These are phyloP conservation scores for Zymoseptoria brevis DNA, from an alignment of 2,329 filamentous ascomycete species.

Conservation along the genomic window DNA sequence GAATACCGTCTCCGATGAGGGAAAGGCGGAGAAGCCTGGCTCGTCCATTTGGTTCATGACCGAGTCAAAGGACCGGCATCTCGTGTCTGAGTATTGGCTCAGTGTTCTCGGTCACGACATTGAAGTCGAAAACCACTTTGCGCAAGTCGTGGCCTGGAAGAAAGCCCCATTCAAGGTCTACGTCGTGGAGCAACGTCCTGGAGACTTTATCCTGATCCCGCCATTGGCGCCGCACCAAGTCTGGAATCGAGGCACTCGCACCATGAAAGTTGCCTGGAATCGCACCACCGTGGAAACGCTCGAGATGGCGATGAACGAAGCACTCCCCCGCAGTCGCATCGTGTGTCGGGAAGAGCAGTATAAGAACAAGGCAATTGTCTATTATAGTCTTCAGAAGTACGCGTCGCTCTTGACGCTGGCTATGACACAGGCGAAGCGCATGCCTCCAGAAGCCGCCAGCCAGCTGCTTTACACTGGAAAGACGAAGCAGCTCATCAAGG, in stretches of 20 bases:
- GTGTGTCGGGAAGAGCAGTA: conserved; percentile 98
- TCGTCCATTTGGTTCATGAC: conserved; percentile 99
- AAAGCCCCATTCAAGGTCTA: conserved; percentile 89
- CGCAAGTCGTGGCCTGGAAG: conserved; percentile 91
- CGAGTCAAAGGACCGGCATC: conserved; percentile 80
- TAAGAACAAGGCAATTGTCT: conserved; percentile 95
- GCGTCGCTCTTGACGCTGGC: conserved; percentile 51
- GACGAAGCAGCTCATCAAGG: conserved; percentile 64
- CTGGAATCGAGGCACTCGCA: conserved; percentile 93
- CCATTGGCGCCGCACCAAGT: conserved; percentile 93
- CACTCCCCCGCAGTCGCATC: conserved; percentile 76
- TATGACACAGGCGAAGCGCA: conserved; percentile 39
- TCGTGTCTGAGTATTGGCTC: conserved; percentile 88
- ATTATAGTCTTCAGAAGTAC: conserved; percentile 79
- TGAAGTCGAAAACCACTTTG: conserved; percentile 94
- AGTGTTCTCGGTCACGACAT: conserved; percentile 92
- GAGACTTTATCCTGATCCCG: conserved; percentile 89
- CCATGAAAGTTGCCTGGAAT: conserved; percentile 98
- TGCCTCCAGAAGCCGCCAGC: conserved; percentile 26
- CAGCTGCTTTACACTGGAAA: conserved; percentile 37
- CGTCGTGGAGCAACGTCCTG: conserved; percentile 79
- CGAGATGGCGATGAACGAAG: conserved; percentile 75
- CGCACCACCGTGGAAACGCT: conserved; percentile 87
- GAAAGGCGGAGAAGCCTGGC: conserved; percentile 64
- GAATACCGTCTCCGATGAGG: conserved; percentile 52